Conservation (phyloP, 495 filamentous ascomycete species). For the Haplographium delicatum region DNA sequence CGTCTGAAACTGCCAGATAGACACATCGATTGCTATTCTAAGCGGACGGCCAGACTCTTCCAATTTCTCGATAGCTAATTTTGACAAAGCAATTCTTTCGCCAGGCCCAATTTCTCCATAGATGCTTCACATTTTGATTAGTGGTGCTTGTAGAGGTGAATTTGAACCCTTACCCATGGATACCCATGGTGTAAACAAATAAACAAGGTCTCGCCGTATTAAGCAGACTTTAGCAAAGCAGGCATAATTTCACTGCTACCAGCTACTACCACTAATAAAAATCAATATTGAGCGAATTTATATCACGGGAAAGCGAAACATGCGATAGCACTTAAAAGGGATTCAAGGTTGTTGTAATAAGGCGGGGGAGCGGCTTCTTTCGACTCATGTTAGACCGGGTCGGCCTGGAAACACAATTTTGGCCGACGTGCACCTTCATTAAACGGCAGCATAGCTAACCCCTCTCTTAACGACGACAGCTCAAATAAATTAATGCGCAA, state of each 20-base stretch:
- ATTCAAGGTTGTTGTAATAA: neutral
- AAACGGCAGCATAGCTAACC: no score
- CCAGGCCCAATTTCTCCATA: slow-evolving; percentile 84
- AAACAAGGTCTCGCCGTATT: neutral
- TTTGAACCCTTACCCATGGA: slow-evolving; percentile 46
- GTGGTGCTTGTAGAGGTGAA: slow-evolving; percentile 2
- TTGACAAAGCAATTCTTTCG: slow-evolving; percentile 74
- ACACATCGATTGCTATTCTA: slow-evolving; percentile 87
- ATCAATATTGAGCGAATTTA: no score
- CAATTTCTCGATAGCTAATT: slow-evolving; percentile 70
- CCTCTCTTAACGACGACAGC: no score
- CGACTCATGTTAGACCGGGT: slow-evolving; percentile 5
- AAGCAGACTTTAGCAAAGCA: neutral
- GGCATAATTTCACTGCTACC: neutral
- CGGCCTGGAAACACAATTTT: neutral
- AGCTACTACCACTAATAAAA: neutral
- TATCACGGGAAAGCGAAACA: neutral
- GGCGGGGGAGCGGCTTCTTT: neutral
- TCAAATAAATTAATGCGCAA: no score
- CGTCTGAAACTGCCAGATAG: slow-evolving; percentile 96
- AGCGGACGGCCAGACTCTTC: slow-evolving; percentile 66
- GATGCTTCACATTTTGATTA: slow-evolving; percentile 51
- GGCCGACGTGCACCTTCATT: neutral
- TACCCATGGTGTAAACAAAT: slow-evolving; percentile 44
- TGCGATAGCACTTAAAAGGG: neutral